Evolutionary conservation across 441 rosid species (phyloP), one percentile per base, ranked within the genome.

Genomic region (Croton setiger): DNA sequence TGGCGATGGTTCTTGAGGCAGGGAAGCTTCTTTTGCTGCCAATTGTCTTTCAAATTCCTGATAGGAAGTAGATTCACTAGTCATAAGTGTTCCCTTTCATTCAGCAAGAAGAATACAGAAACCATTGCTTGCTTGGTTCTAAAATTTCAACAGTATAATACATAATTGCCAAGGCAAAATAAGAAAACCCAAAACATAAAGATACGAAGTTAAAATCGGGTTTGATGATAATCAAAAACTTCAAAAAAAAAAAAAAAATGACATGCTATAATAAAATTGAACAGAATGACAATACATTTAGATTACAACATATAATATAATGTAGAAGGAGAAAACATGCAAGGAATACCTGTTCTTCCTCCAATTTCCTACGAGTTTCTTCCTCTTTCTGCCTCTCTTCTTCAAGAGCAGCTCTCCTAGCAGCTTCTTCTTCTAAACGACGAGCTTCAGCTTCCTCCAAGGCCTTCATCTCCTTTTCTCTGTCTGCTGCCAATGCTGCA

Each of bases 401-500:
- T 76, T 85, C 96, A 54, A 87, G 75, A 72, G 92, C 89, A 72
- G 96, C 93, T 81, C 75, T 71, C 78, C 80, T 90, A 59, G 93
- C 92, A 41, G 80, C 87, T 83, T 83, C 97, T 83, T 87, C 94
- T 76, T 82, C 81, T 45, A 88, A 60, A 66, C 67, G 93, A 67
- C 81, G 90, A 75, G 89, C 90, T 80, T 92, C 93, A 51, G 98
- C 98, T 77, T 90, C 98, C 79, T 85, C 89, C 64, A 84, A 70
- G 57, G 94, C 91, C 79, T 83, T 86, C 80, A 89, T 64, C 79
- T 93, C 97, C 74, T 89, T 92, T 74, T 95, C 98, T 78, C 87
- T 80, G 81, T 95, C 99, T 75, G 98, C 99, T 83, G 92, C 96
- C 79, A 95, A 78, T 63, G 99, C 80, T 43, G 95, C 97, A 68